phyloP scores from a whole-genome alignment of 1,284 basidiomycete species.

The Cutaneotrichosporon sp. region DNA sequence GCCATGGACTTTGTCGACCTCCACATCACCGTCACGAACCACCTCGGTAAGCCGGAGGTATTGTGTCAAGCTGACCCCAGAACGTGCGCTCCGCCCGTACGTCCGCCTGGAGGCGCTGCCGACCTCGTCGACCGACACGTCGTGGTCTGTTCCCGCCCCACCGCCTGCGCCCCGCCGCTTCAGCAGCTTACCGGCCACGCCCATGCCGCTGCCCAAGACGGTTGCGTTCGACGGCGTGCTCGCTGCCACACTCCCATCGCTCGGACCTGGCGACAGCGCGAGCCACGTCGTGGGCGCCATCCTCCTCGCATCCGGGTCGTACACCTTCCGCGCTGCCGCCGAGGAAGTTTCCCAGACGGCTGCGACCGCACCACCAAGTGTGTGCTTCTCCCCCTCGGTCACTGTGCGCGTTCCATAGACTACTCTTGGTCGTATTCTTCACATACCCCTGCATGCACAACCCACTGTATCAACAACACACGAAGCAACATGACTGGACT shows the following conservation, averaged over 20 bases:
- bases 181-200: conserved; percentile 49
- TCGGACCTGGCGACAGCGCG: conserved; percentile 58
- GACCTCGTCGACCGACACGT: conserved; percentile 29
- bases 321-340: conserved; percentile 63
- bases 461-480: background rate
- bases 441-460: conserved; percentile 19
- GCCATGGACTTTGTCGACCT: conserved; percentile 61
- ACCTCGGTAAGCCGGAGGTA: conserved; percentile 48
- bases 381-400: conserved; percentile 34
- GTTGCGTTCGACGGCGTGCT: conserved; percentile 69
- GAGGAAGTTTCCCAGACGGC: conserved; percentile 35
- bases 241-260: conserved; percentile 63
- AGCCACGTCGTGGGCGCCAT: conserved; percentile 65
- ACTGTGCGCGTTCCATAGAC: conserved; percentile 17
- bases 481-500: conserved; percentile 1
- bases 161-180: conserved; percentile 21
- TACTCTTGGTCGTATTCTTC: background rate
- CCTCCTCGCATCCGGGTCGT: conserved; percentile 73
- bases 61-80: conserved; percentile 19
- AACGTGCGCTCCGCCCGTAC: conserved; percentile 30
- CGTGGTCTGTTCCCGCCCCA: conserved; percentile 31
- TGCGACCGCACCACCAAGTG: conserved; percentile 13
- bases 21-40: conserved; percentile 60
- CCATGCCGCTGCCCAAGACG: conserved; percentile 60
- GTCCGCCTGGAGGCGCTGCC: conserved; percentile 47